Evolutionary conservation across 495 filamentous ascomycete species (phyloP), one percentile per base, ranked within the genome.

Genomic region (Trichoderma erinaceum): DNA sequence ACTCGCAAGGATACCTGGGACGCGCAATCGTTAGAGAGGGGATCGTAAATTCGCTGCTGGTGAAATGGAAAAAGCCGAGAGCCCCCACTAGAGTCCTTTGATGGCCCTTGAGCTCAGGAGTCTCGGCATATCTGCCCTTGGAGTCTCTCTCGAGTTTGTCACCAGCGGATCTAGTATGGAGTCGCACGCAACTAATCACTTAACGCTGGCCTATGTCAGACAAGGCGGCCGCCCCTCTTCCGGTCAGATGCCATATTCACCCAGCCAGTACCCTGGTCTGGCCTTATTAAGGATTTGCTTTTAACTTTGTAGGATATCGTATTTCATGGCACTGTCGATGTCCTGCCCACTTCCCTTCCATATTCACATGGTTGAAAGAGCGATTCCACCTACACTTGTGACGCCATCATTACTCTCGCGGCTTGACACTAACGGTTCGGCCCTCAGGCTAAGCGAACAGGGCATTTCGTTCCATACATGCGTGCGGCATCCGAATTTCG

Each of bases 11-110:
- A 29, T 12, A 29, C 29, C 29, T 29, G 18, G 56, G 56, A 21
- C 56, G 29, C 56, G 56, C 56, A 27, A 61, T 61, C 56, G 56
- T 16, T 25, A n/a, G 13, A 32, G 16, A 61, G 56, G 56, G 56
- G 27, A 61, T 27, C 56, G 25, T 32, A 5, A 16, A 1, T 10
- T 29, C 29, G 50, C 12, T 25, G 13, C 16, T 48, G 13, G 56
- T 21, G 11, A 13, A 21, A 15, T 32, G 56, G 16, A 27, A 27
- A 61, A 32, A 12, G n/a, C 56, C 27, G 56, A 61, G 25, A 48
- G 12, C 15, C 56, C 25, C 56, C 56, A 61, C 56, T 10, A 15
- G 56, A 61, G 56, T 32, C 4, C 56, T 61, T 61, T 32, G 23
- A 12, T 27, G 21, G 16, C 21, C 6, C 11, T 29, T 12, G 15